A percentile compares a stretch with the other conserved stretches of the same genome.
phyloP scores from a whole-genome alignment of 2,329 filamentous ascomycete species.

The Kalmusia sp. region DNA sequence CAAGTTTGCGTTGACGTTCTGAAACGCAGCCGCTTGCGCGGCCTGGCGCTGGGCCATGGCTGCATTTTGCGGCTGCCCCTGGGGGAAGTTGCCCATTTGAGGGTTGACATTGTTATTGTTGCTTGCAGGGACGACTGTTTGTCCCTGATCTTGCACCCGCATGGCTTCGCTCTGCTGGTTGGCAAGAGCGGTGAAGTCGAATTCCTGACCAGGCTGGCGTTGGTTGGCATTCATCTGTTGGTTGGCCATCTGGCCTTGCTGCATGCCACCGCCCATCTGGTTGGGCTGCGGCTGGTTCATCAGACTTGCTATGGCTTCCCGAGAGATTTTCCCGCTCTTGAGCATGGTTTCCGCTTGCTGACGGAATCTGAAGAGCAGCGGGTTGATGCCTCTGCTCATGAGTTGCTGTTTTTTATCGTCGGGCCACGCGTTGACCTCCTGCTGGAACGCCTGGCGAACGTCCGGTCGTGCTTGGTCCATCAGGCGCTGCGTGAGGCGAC shows the following conservation, averaged over 20 bases:
- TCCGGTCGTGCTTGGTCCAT: conserved; percentile 56
- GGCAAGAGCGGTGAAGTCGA: conserved; percentile 63
- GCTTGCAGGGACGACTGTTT: conserved; percentile 69
- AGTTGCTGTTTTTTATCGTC: conserved; percentile 57
- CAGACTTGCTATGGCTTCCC: conserved; percentile 7
- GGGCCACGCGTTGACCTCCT: conserved; percentile 52
- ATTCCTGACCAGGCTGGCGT: conserved; percentile 38
- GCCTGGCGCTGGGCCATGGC: conserved; percentile 38
- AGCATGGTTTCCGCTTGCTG: conserved; percentile 52
- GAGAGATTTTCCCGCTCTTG: conserved; percentile 28
- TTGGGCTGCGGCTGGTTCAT: conserved; percentile 8
- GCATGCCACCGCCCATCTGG: conserved; percentile 42
- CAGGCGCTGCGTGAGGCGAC: conserved; percentile 55
- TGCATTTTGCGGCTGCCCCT: conserved; percentile 33
- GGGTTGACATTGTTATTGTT: conserved; percentile 65
- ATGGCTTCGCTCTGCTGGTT: conserved; percentile 68
- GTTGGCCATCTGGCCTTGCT: conserved; percentile 39
- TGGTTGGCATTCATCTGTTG: conserved; percentile 37
- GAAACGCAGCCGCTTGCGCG: conserved; percentile 27
- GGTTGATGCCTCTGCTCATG: conserved; percentile 54
- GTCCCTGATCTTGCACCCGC: conserved; percentile 66
- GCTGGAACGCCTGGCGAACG: conserved; percentile 53
- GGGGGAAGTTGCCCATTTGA: conserved; percentile 46
- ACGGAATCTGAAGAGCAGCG: conserved; percentile 59
- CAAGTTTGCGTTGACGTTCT: conserved; percentile 23